A percentile compares a stretch with the other conserved stretches of the same genome.
Evolutionary conservation across 805 yeast genomes (phyloP).

Genomic region (Dipodascopsis uninucleata): DNA sequence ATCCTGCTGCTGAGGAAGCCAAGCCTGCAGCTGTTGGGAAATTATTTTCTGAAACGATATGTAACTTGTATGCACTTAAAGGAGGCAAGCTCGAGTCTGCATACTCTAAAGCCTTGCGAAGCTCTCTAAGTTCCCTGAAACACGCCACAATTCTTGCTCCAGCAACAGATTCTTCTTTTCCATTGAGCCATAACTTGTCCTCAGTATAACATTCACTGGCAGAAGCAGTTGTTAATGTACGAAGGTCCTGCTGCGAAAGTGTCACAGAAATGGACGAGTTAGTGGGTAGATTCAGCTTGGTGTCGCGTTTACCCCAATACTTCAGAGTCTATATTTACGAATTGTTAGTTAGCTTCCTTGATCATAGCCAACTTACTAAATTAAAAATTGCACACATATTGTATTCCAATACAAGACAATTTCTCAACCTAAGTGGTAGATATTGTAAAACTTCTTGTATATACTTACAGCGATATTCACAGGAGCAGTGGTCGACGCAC

Average conservation of each 20-base stretch:
- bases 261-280: slow-evolving; percentile 95
- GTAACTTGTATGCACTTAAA: slow-evolving; percentile 60
- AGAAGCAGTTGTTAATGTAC: slow-evolving; percentile 88
- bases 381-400: too few relatives aligned
- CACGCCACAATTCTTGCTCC: slow-evolving; percentile 55
- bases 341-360: too few relatives aligned
- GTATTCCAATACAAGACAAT: too few relatives aligned
- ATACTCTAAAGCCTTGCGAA: slow-evolving; percentile 60
- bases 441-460: too few relatives aligned
- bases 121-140: slow-evolving; percentile 64
- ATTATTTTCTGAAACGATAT: slow-evolving; percentile 88
- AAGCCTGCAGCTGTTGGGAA: slow-evolving; percentile 99
- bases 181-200: slow-evolving; percentile 83
- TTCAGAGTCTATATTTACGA: slow-evolving; percentile 64
- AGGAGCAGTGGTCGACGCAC: slow-evolving; percentile 90
- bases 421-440: too few relatives aligned
- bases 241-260: slow-evolving; percentile 80
- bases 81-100: slow-evolving; percentile 51
- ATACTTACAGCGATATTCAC: slow-evolving; percentile 89
- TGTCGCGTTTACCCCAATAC: slow-evolving; percentile 98
- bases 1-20: slow-evolving; percentile 98
- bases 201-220: slow-evolving; percentile 52
- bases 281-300: slow-evolving; percentile 83
- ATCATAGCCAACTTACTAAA: too few relatives aligned
- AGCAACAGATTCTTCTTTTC: slow-evolving; percentile 68